phyloP scores from a whole-genome alignment of 192 early-diverging fungal species.

The Phlyctochytrium bullatum region DNA sequence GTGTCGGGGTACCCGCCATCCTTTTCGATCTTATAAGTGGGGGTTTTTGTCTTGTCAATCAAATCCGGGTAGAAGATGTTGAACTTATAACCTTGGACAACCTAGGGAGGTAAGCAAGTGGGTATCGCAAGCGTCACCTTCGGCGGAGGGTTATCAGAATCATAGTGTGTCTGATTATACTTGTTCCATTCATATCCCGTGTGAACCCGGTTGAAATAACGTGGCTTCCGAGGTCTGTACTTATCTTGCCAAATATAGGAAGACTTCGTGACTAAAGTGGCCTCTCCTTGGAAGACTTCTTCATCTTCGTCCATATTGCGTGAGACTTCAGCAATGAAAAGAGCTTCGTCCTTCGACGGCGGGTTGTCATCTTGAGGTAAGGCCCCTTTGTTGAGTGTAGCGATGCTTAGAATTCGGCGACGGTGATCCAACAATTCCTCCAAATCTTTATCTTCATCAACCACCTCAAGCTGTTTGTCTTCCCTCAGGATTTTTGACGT shows the following conservation, averaged over 20 bases:
- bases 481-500: slow-evolving; percentile 48
- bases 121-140: slow-evolving; percentile 55
- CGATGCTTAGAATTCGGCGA: slow-evolving; percentile 13
- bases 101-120: slow-evolving; percentile 39
- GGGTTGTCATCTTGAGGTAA: slow-evolving; percentile 8
- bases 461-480: slow-evolving; percentile 51
- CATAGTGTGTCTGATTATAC: slow-evolving; percentile 98
- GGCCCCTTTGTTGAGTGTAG: slow-evolving; percentile 23
- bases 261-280: slow-evolving; percentile 52
- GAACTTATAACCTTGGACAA: slow-evolving; percentile 95
- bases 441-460: slow-evolving; percentile 62
- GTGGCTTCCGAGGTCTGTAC: slow-evolving; percentile 91
- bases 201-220: slow-evolving; percentile 95
- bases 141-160: slow-evolving; percentile 94
- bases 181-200: slow-evolving; percentile 99
- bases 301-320: slow-evolving; percentile 77
- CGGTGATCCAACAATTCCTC: slow-evolving; percentile 39
- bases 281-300: slow-evolving; percentile 65
- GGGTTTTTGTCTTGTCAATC: slow-evolving; percentile 86
- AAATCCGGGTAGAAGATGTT: slow-evolving; percentile 99
- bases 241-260: slow-evolving; percentile 68
- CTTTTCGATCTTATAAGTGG: slow-evolving; percentile 81
- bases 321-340: slow-evolving; percentile 61
- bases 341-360: slow-evolving; percentile 20
- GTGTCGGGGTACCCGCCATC: slow-evolving; percentile 68